These are phyloP conservation scores for Russula abietina DNA, from an alignment of 768 basidiomycete genomes.

Conservation along the genomic window DNA sequence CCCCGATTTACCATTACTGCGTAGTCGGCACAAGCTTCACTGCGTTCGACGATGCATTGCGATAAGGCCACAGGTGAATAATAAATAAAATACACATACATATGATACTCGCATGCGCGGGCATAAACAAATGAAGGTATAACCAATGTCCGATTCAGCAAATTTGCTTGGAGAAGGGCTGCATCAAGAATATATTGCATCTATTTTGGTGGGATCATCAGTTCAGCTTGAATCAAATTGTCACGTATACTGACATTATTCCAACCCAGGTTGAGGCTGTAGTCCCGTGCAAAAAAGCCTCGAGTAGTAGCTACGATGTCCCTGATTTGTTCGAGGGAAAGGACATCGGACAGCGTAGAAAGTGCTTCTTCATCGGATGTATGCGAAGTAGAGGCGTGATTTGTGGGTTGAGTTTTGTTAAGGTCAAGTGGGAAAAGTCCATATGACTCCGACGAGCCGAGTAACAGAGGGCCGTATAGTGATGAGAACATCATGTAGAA, in stretches of 20 bases:
- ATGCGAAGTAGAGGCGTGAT: neutral
- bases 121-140: constrained; percentile 44
- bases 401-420: neutral
- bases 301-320: too few species aligned
- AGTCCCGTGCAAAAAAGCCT: too few species aligned
- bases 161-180: constrained; percentile 37
- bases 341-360: constrained; percentile 5
- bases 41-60: constrained; percentile 7
- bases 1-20: constrained; percentile 40
- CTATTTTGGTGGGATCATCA: constrained; percentile 26
- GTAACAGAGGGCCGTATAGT: neutral
- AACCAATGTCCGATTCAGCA: constrained; percentile 40
- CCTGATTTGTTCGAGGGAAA: constrained; percentile 32
- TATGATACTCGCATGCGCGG: constrained; percentile 40
- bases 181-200: constrained; percentile 47
- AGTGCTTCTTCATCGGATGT: neutral
- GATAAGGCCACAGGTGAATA: constrained; percentile 1
- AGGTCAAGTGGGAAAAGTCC: too few species aligned
- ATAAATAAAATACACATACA: constrained; percentile 26
- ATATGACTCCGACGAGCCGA: neutral
- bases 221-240: neutral
- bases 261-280: constrained; percentile 41
- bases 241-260: constrained; percentile 37
- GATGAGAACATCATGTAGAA: constrained; percentile 7
- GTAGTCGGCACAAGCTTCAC: constrained; percentile 36